Evolutionary conservation across 192 early-diverging fungal genomes (phyloP), one percentile per base, ranked within the genome.

Genomic region (Coemansia sp.): DNA sequence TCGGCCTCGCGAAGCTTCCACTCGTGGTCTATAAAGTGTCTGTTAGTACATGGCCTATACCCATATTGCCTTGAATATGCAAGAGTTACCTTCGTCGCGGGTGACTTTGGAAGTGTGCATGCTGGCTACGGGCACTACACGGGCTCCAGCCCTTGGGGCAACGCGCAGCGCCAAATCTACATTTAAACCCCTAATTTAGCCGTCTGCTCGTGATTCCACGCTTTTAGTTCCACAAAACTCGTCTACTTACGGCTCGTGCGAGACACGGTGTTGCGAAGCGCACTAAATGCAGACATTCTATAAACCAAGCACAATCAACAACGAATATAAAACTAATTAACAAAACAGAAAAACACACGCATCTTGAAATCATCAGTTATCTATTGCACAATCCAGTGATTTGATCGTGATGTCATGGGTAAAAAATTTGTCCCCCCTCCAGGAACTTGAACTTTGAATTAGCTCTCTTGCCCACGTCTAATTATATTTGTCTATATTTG

Each of bases 1-100:
- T 81, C 67, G 0, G 78, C 78, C 51, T 75, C 72, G 17, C 29
- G 58, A 22, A 75, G 72, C 50, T 67, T 70, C 62, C 45, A 63
- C 10, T 59, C 69, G 38, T 72, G 66, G 51, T 75, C 71, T 59
- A 71, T 3, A 45, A 50, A 59, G 25, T 2, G 24, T 24, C 0
- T 5, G 29, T 32, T 32, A 32, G 29, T 32, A 6, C 29, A 6
- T 32, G 50, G 10, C 37, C 15, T 21, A 10, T 45, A 45, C 14
- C 12, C 43, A 9, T 15, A 9, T 45, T 4, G 43, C 15, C 3
- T 12, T 45, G 43, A 19, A 21, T 19, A 22, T 5, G 5, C 21
- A n/a, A 6, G 7, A 14, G 4, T 8, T 65, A 66, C 70, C 71
- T 50, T 75, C 72, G 35, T 81, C 78, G 29, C 22, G 43, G 37